A percentile compares a stretch with the other conserved stretches of the same genome.
Conservation (phyloP, 208 protist genomes). For the Paratrypanosoma confusum region DNA sequence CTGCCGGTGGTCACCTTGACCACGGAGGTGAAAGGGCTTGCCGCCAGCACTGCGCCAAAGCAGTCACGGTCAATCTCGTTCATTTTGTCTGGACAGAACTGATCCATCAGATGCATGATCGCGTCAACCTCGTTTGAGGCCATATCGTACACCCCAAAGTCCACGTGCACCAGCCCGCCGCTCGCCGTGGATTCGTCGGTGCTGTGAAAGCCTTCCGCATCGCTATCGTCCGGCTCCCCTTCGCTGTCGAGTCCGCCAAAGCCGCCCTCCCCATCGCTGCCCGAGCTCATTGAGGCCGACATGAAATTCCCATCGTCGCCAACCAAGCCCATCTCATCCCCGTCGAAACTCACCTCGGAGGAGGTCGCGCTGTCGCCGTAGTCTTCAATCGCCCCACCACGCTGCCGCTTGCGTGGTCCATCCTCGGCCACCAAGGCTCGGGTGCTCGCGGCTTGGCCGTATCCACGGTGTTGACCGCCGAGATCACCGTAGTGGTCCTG, state of each 20-base stretch:
- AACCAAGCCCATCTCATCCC: conserved; percentile 21
- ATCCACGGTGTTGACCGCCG: too few relatives aligned
- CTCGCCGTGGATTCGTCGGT: conserved; percentile 2
- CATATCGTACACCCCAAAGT: conserved; percentile 87
- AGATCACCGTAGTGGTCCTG: too few relatives aligned
- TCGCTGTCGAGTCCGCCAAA: background rate
- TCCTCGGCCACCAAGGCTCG: background rate
- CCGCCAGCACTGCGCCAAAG: conserved; percentile 37
- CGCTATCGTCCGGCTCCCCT: background rate
- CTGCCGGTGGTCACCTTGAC: too few relatives aligned
- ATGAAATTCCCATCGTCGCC: conserved; percentile 52
- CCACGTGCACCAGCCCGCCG: conserved; percentile 50
- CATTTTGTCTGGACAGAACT: conserved; percentile 71
- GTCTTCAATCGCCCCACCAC: conserved; percentile 9
- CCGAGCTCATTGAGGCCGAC: conserved; percentile 10
- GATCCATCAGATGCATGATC: conserved; percentile 74
- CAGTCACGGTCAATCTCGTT: conserved; percentile 81
- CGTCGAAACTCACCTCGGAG: conserved; percentile 4
- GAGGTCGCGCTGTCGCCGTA: conserved; percentile 12
- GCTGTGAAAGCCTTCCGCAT: background rate
- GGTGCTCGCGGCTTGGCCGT: background rate
- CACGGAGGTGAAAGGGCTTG: conserved; percentile 63
- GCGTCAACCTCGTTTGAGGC: conserved; percentile 41
- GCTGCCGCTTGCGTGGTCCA: background rate
- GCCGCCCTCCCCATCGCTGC: conserved; percentile 6